A percentile compares a stretch with the other conserved stretches of the same genome.
These are phyloP conservation scores for Boletus subluridellus DNA, from an alignment of 1,284 basidiomycete genomes.

Conservation along the genomic window DNA sequence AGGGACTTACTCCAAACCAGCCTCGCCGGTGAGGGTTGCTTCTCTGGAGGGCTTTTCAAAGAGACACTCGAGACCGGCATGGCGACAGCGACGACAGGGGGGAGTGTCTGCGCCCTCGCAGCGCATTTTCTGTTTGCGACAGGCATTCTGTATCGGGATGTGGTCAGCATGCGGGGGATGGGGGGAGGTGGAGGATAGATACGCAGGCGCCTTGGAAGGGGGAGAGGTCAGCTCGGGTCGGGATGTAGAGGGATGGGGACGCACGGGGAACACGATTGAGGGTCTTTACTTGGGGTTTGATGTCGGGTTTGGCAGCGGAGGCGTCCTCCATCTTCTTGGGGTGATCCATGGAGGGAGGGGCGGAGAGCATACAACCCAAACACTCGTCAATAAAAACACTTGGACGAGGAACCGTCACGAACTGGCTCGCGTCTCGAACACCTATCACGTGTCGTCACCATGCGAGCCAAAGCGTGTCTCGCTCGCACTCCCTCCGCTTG, in stretches of 20 bases:
- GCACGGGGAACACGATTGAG: constrained; percentile 79
- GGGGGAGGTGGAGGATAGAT: constrained; percentile 24
- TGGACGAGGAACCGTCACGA: background rate
- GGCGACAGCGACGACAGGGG: constrained; percentile 84
- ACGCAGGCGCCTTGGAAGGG: constrained; percentile 67
- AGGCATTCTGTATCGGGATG: constrained; percentile 59
- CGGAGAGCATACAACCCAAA: background rate
- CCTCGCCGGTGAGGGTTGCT: constrained; percentile 79
- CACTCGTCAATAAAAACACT: background rate
- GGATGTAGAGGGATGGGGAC: constrained; percentile 31
- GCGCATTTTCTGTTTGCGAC: constrained; percentile 83
- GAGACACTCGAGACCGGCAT: constrained; percentile 79
- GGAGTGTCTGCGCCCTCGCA: constrained; percentile 90
- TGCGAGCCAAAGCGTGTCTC: too few species aligned
- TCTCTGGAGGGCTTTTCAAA: constrained; percentile 88
- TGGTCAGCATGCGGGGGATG: constrained; percentile 5
- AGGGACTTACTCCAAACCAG: constrained; percentile 75
- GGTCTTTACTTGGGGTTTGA: constrained; percentile 67
- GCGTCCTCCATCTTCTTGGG: constrained; percentile 43
- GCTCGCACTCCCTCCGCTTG: too few species aligned
- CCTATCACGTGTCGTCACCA: background rate
- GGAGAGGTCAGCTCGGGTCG: constrained; percentile 14
- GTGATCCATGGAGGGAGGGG: constrained; percentile 8
- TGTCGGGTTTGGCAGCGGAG: constrained; percentile 51
- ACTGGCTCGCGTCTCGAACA: background rate